Base-by-base conservation (phyloP, 805 yeast species). In the Candida methanosorbosa region DNA sequence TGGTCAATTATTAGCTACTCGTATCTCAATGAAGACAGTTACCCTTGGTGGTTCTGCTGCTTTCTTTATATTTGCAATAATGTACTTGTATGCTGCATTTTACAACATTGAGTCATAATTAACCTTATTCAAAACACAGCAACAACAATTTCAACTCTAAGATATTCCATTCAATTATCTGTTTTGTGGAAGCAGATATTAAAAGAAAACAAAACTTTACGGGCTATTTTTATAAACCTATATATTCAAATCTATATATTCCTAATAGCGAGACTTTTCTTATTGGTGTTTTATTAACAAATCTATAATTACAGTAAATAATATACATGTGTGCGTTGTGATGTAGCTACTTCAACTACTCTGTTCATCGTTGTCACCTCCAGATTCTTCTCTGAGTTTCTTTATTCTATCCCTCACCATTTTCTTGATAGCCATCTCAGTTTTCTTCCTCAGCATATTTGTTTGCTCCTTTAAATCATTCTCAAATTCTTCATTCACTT, bases 1-100 rank as follows among this genome's bases (percentile, higher is more conserved):
- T 33, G 99, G 99, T 21, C 83, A 82, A 61, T 68, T 84, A 38
- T 67, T 92, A 40, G 97, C 98, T 25, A 73, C 87, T 27, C 81
- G 78, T 56, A 85, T 92, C 41, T 81, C 94, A 42, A 77, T 92
- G 84, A 77, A 95, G 62, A 84, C 80, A 24, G 90, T 92, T 42
- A 87, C 97, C 1, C 62, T 92, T 33, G 87, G 92, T 32, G 98
- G 99, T 29, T 83, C 97, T 7, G 58, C 67, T 34, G 90, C 95
- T 8, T 92, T 92, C 63, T 71, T 87, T 43, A 54, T 85, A 16
- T 92, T 92, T 59, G 77, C 95, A 8, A 48, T 87, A 24, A 59
- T 86, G 53, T 92, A 92, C 58, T 71, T 90, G 43, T 72, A 74
- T 54, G 84, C 81, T 47, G 90, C 87, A 18, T 49, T 59, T 39